Percentiles rank a stretch among this genome's conserved stretches.
Evolutionary conservation across 2,329 filamentous ascomycete genomes (phyloP).

Genomic region (Diaporthe humulicola): DNA sequence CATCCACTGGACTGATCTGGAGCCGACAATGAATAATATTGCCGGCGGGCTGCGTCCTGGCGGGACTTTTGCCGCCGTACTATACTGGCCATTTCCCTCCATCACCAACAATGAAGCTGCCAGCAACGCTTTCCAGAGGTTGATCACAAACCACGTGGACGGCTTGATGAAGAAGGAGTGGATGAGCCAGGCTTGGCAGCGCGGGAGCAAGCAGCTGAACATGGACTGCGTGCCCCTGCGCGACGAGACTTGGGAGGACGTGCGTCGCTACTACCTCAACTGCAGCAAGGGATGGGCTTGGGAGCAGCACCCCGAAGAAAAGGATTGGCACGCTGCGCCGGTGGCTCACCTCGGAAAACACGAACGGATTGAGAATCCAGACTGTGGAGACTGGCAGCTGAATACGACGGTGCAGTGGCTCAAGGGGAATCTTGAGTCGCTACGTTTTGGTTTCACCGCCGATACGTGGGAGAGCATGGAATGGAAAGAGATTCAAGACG

Average conservation of each 20-base stretch:
- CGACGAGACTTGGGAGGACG: background rate
- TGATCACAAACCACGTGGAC: background rate
- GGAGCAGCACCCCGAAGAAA: background rate
- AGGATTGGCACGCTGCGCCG: background rate
- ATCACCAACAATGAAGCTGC: constrained; percentile 1
- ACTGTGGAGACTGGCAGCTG: background rate
- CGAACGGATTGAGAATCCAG: background rate
- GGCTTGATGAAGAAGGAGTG: background rate
- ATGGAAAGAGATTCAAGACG: background rate
- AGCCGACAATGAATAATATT: constrained; percentile 17
- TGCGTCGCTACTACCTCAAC: background rate
- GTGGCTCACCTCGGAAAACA: background rate
- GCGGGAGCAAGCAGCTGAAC: constrained; percentile 1
- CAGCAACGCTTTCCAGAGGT: background rate
- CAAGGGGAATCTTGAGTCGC: background rate
- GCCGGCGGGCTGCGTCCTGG: constrained; percentile 1
- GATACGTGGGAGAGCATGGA: background rate
- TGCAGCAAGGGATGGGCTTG: background rate
- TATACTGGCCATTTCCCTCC: constrained; percentile 8
- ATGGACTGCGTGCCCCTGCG: background rate
- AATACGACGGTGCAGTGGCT: background rate
- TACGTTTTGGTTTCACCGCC: background rate
- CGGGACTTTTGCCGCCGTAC: constrained; percentile 23
- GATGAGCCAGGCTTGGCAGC: constrained; percentile 2
- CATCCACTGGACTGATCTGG: constrained; percentile 23